Evolutionary conservation across 495 filamentous ascomycete genomes (phyloP).

Genomic region (Trichoderma orchidacearum): DNA sequence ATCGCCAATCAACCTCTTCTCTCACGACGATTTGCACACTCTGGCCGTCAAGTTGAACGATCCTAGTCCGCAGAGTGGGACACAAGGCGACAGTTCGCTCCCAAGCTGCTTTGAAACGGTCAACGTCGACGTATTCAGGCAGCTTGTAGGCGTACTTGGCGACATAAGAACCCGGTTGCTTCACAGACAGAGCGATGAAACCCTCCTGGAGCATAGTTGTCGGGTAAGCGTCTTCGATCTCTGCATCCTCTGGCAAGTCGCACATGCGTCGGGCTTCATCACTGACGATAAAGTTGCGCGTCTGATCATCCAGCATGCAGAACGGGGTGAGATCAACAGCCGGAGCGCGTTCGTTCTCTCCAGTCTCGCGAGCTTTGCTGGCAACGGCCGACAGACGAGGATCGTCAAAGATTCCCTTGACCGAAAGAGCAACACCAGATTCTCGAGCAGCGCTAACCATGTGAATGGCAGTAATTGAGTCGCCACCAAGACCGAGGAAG

Average conservation of each 20-base stretch:
- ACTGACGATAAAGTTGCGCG: not conserved
- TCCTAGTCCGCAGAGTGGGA: not conserved
- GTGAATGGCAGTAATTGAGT: constrained; percentile 2
- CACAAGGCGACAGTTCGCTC: not conserved
- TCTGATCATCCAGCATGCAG: constrained; percentile 6
- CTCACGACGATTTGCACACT: not conserved
- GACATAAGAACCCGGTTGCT: constrained; percentile 25
- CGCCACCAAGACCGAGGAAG: constrained; percentile 31
- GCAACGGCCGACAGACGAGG: constrained; percentile 3
- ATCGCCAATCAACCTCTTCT: not conserved
- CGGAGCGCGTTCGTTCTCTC: not conserved
- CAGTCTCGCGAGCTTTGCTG: not conserved
- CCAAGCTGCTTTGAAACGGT: constrained; percentile 7
- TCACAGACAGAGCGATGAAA: not conserved
- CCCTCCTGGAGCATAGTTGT: constrained; percentile 50
- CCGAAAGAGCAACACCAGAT: not conserved
- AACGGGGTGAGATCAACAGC: not conserved
- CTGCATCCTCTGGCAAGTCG: not conserved
- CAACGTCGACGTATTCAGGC: constrained; percentile 7
- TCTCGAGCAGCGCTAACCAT: not conserved
- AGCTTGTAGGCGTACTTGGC: constrained; percentile 17
- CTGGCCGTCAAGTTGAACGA: not conserved
- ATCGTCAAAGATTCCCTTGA: constrained; percentile 27
- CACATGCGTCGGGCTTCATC: not conserved
- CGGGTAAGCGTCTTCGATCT: constrained; percentile 38